Conservation (phyloP, 169 alveolate genomes). For the Plasmodium cynomolgi region DNA sequence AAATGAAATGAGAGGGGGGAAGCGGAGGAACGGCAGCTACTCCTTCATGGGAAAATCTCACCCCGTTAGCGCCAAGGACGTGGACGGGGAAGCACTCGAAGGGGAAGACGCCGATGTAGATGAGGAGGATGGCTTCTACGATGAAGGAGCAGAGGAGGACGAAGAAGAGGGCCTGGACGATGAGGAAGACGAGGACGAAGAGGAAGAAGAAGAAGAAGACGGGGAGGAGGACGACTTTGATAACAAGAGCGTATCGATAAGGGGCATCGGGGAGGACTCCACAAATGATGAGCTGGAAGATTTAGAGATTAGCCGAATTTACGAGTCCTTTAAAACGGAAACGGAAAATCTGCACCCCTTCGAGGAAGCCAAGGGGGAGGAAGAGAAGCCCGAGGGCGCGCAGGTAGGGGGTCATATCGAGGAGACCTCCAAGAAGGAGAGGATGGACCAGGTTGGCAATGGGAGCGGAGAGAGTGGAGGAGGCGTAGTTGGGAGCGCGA, state of each 20-base stretch:
- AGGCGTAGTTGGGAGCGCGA: too few relatives aligned
- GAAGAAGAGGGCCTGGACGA: not conserved
- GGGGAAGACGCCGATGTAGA: not conserved
- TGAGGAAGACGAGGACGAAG: not conserved
- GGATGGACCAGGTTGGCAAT: not conserved
- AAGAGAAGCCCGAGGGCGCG: not conserved
- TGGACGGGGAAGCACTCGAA: not conserved
- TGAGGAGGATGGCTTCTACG: not conserved
- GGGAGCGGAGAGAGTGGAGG: not conserved
- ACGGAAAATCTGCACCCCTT: not conserved
- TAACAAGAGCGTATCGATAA: constrained; percentile 20
- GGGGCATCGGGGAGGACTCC: constrained; percentile 33
- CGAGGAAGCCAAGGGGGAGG: not conserved
- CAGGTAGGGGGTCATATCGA: not conserved
- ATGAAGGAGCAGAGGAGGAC: not conserved
- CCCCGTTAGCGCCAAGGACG: not conserved
- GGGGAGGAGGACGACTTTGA: not conserved
- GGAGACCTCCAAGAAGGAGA: not conserved
- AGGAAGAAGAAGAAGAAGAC: not conserved
- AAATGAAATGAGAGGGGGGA: not conserved
- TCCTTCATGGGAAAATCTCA: not conserved
- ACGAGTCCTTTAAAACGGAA: not conserved
- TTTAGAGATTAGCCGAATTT: not conserved
- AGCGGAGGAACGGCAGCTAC: not conserved
- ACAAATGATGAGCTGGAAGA: constrained; percentile 23